Base-by-base conservation (phyloP, 225 moss, liverwort and hornwort genomes). In the Straminergon stramineum region DNA sequence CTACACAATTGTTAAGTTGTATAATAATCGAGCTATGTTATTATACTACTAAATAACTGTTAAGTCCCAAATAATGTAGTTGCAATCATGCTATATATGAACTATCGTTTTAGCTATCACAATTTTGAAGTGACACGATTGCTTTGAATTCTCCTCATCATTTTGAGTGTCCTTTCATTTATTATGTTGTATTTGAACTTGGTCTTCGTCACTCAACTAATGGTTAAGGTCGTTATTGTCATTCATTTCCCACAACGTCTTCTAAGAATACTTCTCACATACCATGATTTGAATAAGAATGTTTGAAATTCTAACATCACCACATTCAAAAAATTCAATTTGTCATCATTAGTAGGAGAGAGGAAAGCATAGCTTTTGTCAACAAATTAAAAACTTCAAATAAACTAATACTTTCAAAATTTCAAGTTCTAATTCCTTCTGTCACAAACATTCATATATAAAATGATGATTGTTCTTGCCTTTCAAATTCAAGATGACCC, bases 31-130 rank as follows among this genome's bases (percentile, higher is more conserved):
- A 34, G 21, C 21, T 5, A 20, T 4, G 19, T 12, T 11, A 11
- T 5, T 31, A 4, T 11, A 4, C 1, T 4, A 1, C 7, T 48
- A 4, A 1, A 51, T 48, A 75, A 19, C 14, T 32, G 0, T 52
- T 5, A 5, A 76, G 20, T 13, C 32, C 39, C 4, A 43, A 73
- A 73, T 39, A 23, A 39, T 39, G 75, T 19, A 75, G 7, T 7
- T 0, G 4, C 19, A 55, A 78, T 55, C 37, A 55, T 45, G 55
- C 2, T 0, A 55, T 24, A 3, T 37, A 37, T 14, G 15, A 55
- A 10, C 37, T 24, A 24, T 48, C 5, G 1, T 37, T 17, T 24
- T 1, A 57, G 1, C 3, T 1, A 2, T 10, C 2, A 7, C 27
- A 27, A 17, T 79, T n/a, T 79, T 17, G 6, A 57, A 27, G 32